Conservation (phyloP, 2,329 filamentous ascomycete genomes). For the Myriosclerotinia duriaeana region DNA sequence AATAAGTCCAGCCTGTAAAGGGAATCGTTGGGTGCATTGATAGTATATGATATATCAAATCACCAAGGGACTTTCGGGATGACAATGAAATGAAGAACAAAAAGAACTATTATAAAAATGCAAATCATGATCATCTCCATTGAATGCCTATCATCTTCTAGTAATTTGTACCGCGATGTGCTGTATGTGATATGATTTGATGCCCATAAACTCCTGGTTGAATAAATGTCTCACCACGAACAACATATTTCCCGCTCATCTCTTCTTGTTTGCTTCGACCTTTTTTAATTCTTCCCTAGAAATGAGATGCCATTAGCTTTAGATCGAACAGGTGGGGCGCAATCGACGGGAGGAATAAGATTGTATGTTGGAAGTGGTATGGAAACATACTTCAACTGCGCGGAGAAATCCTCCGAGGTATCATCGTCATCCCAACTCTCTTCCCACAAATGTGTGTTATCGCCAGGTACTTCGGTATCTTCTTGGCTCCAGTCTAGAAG, state of each 20-base stretch:
- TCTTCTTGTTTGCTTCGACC: slow-evolving; percentile 73
- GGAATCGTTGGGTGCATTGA: slow-evolving; percentile 30
- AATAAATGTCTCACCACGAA: slow-evolving; percentile 1
- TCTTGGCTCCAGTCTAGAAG: slow-evolving; percentile 83
- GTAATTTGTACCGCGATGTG: slow-evolving; percentile 8
- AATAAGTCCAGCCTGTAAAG: slow-evolving; percentile 38
- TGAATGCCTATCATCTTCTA: slow-evolving; percentile 8
- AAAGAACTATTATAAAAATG: slow-evolving; percentile 13
- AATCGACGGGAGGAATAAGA: background rate
- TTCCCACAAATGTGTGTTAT: slow-evolving; percentile 88
- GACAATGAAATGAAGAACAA: slow-evolving; percentile 20
- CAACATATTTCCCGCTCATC: slow-evolving; percentile 43
- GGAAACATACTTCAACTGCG: slow-evolving; percentile 77
- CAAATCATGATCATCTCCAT: slow-evolving; percentile 16
- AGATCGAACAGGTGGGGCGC: background rate
- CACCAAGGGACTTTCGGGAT: slow-evolving; percentile 34
- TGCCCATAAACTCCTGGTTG: slow-evolving; percentile 16
- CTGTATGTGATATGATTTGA: slow-evolving; percentile 16
- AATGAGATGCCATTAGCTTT: background rate
- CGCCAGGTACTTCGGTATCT: slow-evolving; percentile 79
- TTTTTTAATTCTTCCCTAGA: slow-evolving; percentile 88
- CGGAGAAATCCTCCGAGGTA: slow-evolving; percentile 92
- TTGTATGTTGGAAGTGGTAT: background rate
- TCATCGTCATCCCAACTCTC: slow-evolving; percentile 99
- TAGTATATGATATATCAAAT: slow-evolving; percentile 31